Conservation (phyloP, 2,329 filamentous ascomycete genomes). For the Rhynchosporium graminicola region DNA sequence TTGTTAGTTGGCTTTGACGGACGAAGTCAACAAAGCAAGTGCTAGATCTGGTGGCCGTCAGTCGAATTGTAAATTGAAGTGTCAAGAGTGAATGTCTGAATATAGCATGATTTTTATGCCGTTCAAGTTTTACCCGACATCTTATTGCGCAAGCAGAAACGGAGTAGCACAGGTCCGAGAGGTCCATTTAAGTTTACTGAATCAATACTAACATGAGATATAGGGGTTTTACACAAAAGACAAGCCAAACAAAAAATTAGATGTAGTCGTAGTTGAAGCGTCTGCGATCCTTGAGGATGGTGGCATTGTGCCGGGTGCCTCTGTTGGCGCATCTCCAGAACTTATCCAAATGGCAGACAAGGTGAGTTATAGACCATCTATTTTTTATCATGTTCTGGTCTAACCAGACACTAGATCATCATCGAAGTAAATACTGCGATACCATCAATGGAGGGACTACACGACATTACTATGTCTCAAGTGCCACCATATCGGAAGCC, state of each 20-base stretch:
- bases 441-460: slow-evolving; percentile 82
- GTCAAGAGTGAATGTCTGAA: not conserved
- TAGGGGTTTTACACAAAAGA: slow-evolving; percentile 82
- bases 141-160: not conserved
- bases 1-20: slow-evolving; percentile 1
- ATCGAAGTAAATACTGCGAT: slow-evolving; percentile 89
- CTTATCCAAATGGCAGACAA: slow-evolving; percentile 90
- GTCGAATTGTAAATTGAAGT: not conserved
- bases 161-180: not conserved
- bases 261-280: slow-evolving; percentile 84
- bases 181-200: not conserved
- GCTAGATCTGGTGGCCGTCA: not conserved
- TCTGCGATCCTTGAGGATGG: slow-evolving; percentile 86
- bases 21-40: not conserved
- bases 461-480: slow-evolving; percentile 90
- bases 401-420: slow-evolving; percentile 59
- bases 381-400: not conserved
- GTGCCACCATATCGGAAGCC: slow-evolving; percentile 79
- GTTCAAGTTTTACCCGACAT: not conserved
- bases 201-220: slow-evolving; percentile 24
- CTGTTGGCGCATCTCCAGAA: slow-evolving; percentile 82
- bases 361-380: slow-evolving; percentile 41
- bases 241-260: slow-evolving; percentile 68
- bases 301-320: slow-evolving; percentile 84
- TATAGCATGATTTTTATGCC: not conserved